Evolutionary conservation across 495 filamentous ascomycete genomes (phyloP).

Genomic region (Platismatia glauca): DNA sequence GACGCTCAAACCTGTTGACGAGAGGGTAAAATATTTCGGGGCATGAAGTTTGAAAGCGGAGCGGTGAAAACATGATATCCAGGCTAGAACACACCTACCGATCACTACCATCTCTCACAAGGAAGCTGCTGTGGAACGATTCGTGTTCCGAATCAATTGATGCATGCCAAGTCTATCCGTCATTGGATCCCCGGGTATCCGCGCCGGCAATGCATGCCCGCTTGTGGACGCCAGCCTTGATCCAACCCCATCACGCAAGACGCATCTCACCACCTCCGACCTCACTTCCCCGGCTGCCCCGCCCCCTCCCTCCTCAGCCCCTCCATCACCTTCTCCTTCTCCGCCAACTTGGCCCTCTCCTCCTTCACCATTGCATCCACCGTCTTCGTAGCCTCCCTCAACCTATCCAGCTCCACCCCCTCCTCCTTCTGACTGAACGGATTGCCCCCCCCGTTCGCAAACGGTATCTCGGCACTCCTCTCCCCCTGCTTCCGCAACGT

Average conservation of each 20-base stretch:
- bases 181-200: not conserved
- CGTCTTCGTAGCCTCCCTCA: constrained; percentile 52
- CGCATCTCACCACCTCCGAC: not conserved
- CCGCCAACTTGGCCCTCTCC: constrained; percentile 53
- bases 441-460: constrained; percentile 50
- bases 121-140: not conserved
- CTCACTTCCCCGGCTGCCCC: constrained; percentile 27
- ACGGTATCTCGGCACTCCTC: constrained; percentile 63
- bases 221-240: not conserved
- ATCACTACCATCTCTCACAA: not conserved
- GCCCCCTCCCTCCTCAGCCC: constrained; percentile 53
- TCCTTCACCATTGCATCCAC: constrained; percentile 62
- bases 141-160: not conserved
- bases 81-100: not conserved
- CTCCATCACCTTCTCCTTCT: constrained; percentile 55
- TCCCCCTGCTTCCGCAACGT: constrained; percentile 41
- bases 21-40: constrained; percentile 33
- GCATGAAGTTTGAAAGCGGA: constrained; percentile 3
- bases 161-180: not conserved
- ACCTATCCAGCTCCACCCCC: constrained; percentile 53
- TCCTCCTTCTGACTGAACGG: constrained; percentile 71
- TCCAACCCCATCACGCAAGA: not conserved
- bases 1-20: constrained; percentile 32
- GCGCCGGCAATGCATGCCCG: constrained; percentile 6
- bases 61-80: not conserved